Evolutionary conservation across 306 rosid genomes (phyloP), one percentile per base, ranked within the genome.

Genomic region (Lathyrus tuberosus): DNA sequence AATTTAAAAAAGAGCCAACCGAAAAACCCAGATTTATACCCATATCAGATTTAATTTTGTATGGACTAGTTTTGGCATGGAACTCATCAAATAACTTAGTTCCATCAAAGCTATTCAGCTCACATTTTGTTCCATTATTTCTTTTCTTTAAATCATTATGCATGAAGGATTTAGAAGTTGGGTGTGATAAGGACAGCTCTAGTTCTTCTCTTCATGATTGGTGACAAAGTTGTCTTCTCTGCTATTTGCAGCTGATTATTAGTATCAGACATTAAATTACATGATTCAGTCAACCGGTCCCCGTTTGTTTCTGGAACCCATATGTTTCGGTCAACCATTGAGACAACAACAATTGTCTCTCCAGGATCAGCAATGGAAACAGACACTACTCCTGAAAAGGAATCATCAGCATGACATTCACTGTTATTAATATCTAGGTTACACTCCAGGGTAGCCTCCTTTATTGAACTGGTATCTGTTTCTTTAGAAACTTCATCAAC

Each of bases 301-400:
- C 71, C 83, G 51, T 69, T 72, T 83, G 82, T 77, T 75, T 72
- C 76, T 61, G 70, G 82, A 57, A 70, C 60, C 79, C 72, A 54
- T 54, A 83, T 82, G 51, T 70, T 79, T 70, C 73, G 79, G 64
- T 80, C 97, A 75, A 88, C 86, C 89, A 88, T 78, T 2, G 97
- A 94, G 78, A 94, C 92, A 75, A 94, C 97, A 76, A 94, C 76
- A 78, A 96, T 92, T 15, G 95, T 94, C 79, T 94, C 97, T 71
- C 97, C 99, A 31, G 86, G 49, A 87, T 94, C 99, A 71, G 90
- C 96, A 75, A 89, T 91, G 65, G 96, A 84, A 49, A 94, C 84
- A 38, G 87, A 90, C 33, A 94, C 87, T 84, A 83, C 87, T 67
- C 89, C 72, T 41, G 89, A 81, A 80, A 85, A 77, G 75, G 81